phyloP scores from a whole-genome alignment of 129 eudicot species.

The Apium graveolens region DNA sequence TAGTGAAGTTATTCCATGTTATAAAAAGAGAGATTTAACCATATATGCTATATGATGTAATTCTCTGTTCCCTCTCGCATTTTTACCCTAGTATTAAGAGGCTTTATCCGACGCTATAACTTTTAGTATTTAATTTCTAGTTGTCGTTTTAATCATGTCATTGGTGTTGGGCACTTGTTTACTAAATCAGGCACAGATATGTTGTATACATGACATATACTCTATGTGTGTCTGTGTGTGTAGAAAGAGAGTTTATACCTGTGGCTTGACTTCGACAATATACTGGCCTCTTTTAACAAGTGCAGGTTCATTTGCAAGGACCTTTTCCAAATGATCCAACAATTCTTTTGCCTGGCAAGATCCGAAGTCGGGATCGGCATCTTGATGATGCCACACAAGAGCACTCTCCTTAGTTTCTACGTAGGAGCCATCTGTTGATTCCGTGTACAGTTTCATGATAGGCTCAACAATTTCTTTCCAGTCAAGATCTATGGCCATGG shows the following conservation, averaged over 20 bases:
- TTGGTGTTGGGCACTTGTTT: background rate
- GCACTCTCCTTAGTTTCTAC: slow-evolving; percentile 68
- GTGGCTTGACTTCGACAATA: slow-evolving; percentile 87
- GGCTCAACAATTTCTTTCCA: slow-evolving; percentile 79
- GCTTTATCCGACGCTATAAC: background rate
- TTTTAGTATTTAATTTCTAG: background rate
- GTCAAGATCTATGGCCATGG: slow-evolving; percentile 39
- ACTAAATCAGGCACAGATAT: background rate
- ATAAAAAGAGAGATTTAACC: background rate
- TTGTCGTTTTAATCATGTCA: background rate
- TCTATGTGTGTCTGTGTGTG: background rate
- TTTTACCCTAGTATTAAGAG: background rate
- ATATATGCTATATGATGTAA: background rate
- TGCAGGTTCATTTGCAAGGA: slow-evolving; percentile 70
- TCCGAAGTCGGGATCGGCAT: slow-evolving; percentile 76
- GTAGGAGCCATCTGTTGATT: slow-evolving; percentile 75
- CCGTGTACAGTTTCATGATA: slow-evolving; percentile 56
- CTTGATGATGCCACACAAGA: slow-evolving; percentile 80
- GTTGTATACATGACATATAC: background rate
- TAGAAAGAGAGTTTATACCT: slow-evolving; percentile 26
- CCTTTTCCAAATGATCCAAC: slow-evolving; percentile 70
- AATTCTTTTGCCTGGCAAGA: slow-evolving; percentile 80
- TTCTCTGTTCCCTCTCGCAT: background rate
- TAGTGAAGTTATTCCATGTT: background rate
- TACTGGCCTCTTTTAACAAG: slow-evolving; percentile 65